Evolutionary conservation across 495 filamentous ascomycete species (phyloP).

Genomic region (Penicillium riverlandense): DNA sequence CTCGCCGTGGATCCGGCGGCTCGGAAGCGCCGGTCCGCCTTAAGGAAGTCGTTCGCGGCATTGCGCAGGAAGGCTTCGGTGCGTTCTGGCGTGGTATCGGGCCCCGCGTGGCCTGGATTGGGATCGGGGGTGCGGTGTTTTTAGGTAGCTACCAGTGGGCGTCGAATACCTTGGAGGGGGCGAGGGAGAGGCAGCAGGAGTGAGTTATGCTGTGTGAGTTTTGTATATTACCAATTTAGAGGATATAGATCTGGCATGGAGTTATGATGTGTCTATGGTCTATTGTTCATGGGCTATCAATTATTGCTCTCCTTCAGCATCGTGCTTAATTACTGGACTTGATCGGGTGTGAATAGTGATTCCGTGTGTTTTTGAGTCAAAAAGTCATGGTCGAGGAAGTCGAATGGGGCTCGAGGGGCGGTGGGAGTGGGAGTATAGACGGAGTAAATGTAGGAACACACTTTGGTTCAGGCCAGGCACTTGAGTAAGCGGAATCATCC

Average conservation of each 20-base stretch:
- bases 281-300: too few relatives aligned
- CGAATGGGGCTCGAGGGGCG: too few relatives aligned
- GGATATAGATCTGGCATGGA: too few relatives aligned
- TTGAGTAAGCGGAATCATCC: not conserved
- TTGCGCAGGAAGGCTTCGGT: conserved; percentile 63
- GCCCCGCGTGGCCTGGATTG: conserved; percentile 89
- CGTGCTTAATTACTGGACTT: too few relatives aligned
- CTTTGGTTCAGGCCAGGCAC: not conserved
- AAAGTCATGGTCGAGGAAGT: too few relatives aligned
- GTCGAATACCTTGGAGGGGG: conserved; percentile 58
- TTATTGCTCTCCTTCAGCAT: too few relatives aligned
- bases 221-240: conserved; percentile 3
- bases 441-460: too few relatives aligned
- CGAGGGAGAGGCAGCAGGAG: conserved; percentile 12
- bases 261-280: too few relatives aligned
- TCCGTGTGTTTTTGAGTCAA: too few relatives aligned
- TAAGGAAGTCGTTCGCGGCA: conserved; percentile 50
- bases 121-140: conserved; percentile 87
- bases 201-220: not conserved
- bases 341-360: too few relatives aligned
- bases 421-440: too few relatives aligned
- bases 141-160: conserved; percentile 93
- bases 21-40: conserved; percentile 44
- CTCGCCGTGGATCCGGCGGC: conserved; percentile 34
- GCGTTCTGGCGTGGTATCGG: conserved; percentile 87